Base-by-base conservation (phyloP, 768 basidiomycete species). In the Podaxis sp. region DNA sequence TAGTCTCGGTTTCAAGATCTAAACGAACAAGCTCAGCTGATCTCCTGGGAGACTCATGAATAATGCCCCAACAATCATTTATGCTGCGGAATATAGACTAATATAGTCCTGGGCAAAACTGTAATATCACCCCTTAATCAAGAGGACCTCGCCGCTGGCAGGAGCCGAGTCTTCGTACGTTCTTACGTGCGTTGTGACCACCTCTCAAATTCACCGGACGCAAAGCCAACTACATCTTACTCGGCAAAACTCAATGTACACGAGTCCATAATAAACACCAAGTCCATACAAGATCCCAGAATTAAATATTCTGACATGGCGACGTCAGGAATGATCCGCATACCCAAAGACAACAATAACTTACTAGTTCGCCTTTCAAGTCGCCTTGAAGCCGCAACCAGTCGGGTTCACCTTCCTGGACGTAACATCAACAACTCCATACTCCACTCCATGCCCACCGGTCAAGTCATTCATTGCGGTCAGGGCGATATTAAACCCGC, bases 1-100 rank as follows among this genome's bases (percentile, higher is more conserved):
- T 44, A 77, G 82, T 17, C 84, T 93, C 54, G 96, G 96, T 11
- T 99, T 99, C 84, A 91, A 94, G 68, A 74, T 92, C 10, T 92
- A 78, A 72, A 60, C 48, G 44, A 30, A 15, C 30, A 55, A n/a
- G 44, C n/a, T 46, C 44, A 4, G 13, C 1, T 41, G 24, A 20
- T 53, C 51, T 30, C 15, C 44, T 3, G 2, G 1, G 20, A 33
- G 10, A 7, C 40, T 17, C 22, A 37, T 26, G 54, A 37, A 22
- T 26, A 40, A 33, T 37, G 8, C 26, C 20, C 33, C 20, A n/a
- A 30, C 12, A 53, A 12, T 52, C 40, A 50, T 41, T 37, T 36
- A 38, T 53, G 50, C 30, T 11, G 38, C 48, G 37, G 56, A 56
- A 58, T 46, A 28, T 60, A 66, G 53, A 58, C 51, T 62, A 61